Base-by-base conservation (phyloP, 2,329 filamentous ascomycete genomes). In the Sclerotinia borealis region DNA sequence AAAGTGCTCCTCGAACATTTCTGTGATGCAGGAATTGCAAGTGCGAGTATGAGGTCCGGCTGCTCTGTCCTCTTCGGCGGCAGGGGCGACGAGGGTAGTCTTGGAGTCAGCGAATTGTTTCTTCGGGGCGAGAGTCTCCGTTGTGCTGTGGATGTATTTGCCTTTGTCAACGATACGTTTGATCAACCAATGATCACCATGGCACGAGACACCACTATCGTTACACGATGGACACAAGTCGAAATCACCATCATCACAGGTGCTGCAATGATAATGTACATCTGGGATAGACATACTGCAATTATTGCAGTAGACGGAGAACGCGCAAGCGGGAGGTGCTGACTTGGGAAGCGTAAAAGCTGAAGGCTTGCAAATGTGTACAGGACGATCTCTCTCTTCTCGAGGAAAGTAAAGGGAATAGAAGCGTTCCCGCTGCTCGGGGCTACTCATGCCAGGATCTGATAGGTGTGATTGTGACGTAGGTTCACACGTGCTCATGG, bases 301-400 rank as follows among this genome's bases (percentile, higher is more conserved):
- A 75, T 85, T 84, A 79, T 99, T 98, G 84, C 95, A 99, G 80
- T 91, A 96, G 50, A 99, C 92, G 15, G 90, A 90, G 77, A 93
- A 96, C 52, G 83, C 78, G 61, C 67, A 67, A 45, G 59, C 60
- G 31, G 56, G 60, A 45, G 41, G 22, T 29, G 58, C 45, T 56
- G 60, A 39, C 36, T 59, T 61, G 36, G 56, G 43, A 64, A 47
- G 64, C 61, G n/a, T n/a, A n/a, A n/a, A n/a, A n/a, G 25, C 10
- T 29, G 25, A 2, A 55, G 25, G 25, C 27, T 49, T 31, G 47
- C 25, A 49, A 17, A 9, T 9, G 8, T 49, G 25, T 31, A 7
- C 27, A 19, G 31, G 10, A 4, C n/a, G 4, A 1, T 34, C 17
- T 50, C 27, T 34, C 29, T 50, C 36, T 9, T 11, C 36, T n/a